phyloP scores from a whole-genome alignment of 2,329 filamentous ascomycete species.

The Thelonectria olida region DNA sequence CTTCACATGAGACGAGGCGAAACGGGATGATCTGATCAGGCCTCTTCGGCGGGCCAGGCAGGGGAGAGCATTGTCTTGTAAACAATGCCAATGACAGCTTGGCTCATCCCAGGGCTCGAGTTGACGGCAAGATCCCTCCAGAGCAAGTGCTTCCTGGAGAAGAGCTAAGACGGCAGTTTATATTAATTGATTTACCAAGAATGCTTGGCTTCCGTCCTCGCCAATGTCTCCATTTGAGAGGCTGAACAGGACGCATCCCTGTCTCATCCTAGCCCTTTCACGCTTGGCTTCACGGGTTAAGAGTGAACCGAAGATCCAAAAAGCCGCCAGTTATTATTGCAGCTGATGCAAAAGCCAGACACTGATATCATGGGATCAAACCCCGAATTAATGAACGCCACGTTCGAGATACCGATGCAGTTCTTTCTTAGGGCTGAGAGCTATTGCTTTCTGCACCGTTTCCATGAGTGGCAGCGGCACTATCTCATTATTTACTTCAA shows the following conservation, averaged over 20 bases:
- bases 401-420: neutral
- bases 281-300: neutral
- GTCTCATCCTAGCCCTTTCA: neutral
- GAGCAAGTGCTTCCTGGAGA: neutral
- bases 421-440: neutral
- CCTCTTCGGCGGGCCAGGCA: neutral
- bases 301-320: neutral
- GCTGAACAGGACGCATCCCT: neutral
- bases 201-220: neutral
- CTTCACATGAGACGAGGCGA: constrained; percentile 12
- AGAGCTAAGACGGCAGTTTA: too few species aligned
- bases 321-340: neutral
- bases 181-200: neutral
- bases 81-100: too few species aligned
- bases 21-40: constrained; percentile 14
- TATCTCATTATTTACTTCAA: too few species aligned
- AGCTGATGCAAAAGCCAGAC: too few species aligned
- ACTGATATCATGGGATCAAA: neutral
- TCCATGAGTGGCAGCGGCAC: too few species aligned
- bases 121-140: too few species aligned
- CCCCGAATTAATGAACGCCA: neutral
- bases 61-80: neutral
- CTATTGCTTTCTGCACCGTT: too few species aligned
- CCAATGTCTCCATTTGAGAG: neutral
- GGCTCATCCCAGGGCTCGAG: too few species aligned